phyloP scores from a whole-genome alignment of 2,329 filamentous ascomycete species.

The Botrytis byssoidea region DNA sequence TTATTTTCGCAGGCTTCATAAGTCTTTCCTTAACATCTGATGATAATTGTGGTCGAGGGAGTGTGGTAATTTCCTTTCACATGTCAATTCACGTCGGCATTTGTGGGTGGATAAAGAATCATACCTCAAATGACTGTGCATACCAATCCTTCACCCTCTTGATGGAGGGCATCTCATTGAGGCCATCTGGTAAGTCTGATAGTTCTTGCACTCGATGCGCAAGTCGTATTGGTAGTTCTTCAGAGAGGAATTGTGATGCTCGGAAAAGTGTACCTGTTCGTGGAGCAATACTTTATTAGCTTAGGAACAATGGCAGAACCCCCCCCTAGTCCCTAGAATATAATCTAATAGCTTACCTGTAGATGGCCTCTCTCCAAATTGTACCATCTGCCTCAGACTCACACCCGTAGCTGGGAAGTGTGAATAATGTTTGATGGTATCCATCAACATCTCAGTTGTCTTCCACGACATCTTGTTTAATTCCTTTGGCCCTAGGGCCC shows the following conservation, averaged over 20 bases:
- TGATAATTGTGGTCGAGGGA: slow-evolving; percentile 74
- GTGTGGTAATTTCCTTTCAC: slow-evolving; percentile 80
- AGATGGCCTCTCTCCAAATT: slow-evolving; percentile 93
- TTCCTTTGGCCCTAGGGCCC: slow-evolving; percentile 35
- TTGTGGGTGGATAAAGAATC: slow-evolving; percentile 30
- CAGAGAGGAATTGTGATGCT: slow-evolving; percentile 95
- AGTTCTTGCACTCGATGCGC: slow-evolving; percentile 96
- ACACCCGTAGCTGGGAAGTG: slow-evolving; percentile 95
- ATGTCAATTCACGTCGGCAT: slow-evolving; percentile 30
- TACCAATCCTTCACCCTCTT: slow-evolving; percentile 97
- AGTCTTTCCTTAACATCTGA: slow-evolving; percentile 76
- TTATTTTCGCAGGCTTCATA: slow-evolving; percentile 59
- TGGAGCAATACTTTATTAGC: slow-evolving; percentile 1
- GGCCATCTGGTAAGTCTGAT: slow-evolving; percentile 84
- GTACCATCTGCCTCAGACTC: slow-evolving; percentile 97
- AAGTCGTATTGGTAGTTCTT: slow-evolving; percentile 94
- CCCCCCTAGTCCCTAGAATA: neutral
- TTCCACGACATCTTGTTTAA: slow-evolving; percentile 81
- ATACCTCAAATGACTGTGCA: slow-evolving; percentile 96
- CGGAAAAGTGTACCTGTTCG: slow-evolving; percentile 84
- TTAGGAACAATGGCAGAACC: neutral
- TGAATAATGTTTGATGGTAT: slow-evolving; percentile 95
- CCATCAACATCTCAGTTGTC: slow-evolving; percentile 85
- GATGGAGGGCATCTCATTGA: slow-evolving; percentile 98
- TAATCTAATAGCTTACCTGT: slow-evolving; percentile 60